A percentile compares a stretch with the other conserved stretches of the same genome.
Evolutionary conservation across 2,329 filamentous ascomycete species (phyloP).

Genomic region (Hypoxylon sp.): DNA sequence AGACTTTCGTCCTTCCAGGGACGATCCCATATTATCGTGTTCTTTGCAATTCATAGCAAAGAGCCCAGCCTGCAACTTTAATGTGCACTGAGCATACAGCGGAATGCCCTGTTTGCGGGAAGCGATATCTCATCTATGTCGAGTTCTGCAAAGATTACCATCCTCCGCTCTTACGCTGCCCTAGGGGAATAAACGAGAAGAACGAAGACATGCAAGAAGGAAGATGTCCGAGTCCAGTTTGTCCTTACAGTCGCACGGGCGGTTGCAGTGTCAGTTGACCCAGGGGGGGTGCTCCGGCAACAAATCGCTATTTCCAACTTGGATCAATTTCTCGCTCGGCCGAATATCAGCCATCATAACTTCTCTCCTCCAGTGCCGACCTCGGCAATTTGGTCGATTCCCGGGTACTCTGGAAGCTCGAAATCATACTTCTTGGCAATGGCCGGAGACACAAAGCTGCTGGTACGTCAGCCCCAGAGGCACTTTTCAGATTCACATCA

Average conservation of each 20-base stretch:
- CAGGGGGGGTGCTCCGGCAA: constrained; percentile 10
- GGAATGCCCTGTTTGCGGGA: constrained; percentile 71
- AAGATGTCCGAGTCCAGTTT: constrained; percentile 70
- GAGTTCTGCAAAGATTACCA: constrained; percentile 67
- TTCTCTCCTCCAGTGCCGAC: constrained; percentile 66
- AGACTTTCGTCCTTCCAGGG: constrained; percentile 46
- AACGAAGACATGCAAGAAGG: constrained; percentile 65
- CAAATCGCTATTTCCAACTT: constrained; percentile 14
- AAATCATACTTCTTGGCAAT: constrained; percentile 89
- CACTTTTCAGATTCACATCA: constrained; percentile 13
- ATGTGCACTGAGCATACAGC: constrained; percentile 72
- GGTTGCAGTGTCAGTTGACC: constrained; percentile 68
- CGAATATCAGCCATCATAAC: constrained; percentile 58
- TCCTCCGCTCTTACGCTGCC: constrained; percentile 63
- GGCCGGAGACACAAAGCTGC: constrained; percentile 80
- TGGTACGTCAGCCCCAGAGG: constrained; percentile 40
- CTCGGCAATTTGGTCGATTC: constrained; percentile 91
- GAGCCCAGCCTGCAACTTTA: constrained; percentile 55
- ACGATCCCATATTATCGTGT: constrained; percentile 37
- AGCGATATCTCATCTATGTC: constrained; percentile 70
- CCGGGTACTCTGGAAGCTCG: constrained; percentile 84
- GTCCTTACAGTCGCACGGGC: constrained; percentile 69
- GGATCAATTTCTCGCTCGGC: constrained; percentile 8
- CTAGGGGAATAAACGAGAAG: constrained; percentile 57
- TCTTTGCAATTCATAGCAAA: constrained; percentile 40